Percentiles rank a stretch among this genome's conserved stretches.
phyloP scores from a whole-genome alignment of 108 stramenopile genomes.

The Skeletonema potamos region DNA sequence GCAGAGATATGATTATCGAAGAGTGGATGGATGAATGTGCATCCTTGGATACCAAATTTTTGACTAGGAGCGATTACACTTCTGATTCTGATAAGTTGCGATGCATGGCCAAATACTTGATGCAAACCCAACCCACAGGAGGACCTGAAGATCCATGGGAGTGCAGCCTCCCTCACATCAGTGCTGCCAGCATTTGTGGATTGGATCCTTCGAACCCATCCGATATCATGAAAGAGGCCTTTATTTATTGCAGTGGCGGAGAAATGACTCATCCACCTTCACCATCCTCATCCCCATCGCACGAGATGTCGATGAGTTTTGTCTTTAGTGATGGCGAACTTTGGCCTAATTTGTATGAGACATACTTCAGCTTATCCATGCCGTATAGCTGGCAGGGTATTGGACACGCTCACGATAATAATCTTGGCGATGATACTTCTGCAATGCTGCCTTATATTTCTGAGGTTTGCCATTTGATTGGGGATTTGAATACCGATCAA shows the following conservation, averaged over 20 bases:
- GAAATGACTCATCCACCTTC: neutral
- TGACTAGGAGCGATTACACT: neutral
- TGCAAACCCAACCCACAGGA: neutral
- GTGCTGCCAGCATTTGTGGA: neutral
- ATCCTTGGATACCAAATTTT: conserved; percentile 14
- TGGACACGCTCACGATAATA: neutral
- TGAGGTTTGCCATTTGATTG: conserved; percentile 29
- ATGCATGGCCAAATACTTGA: conserved; percentile 32
- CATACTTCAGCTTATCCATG: conserved; percentile 14
- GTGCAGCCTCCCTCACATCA: conserved; percentile 11
- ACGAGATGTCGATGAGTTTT: conserved; percentile 28
- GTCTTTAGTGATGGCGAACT: neutral
- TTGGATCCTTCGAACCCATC: neutral
- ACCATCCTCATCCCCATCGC: conserved; percentile 5
- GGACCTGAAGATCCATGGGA: neutral
- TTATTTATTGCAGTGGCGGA: neutral
- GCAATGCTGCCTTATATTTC: conserved; percentile 7
- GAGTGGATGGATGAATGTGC: conserved; percentile 36
- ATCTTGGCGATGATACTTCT: neutral
- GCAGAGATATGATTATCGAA: conserved; percentile 7
- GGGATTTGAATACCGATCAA: conserved; percentile 1
- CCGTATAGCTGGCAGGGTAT: neutral
- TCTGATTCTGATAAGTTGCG: conserved; percentile 13
- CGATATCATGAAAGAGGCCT: neutral
- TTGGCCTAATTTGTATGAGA: conserved; percentile 1